These are phyloP conservation scores for Eremomyces bilateralis DNA, from an alignment of 495 filamentous ascomycete species.

Conservation along the genomic window DNA sequence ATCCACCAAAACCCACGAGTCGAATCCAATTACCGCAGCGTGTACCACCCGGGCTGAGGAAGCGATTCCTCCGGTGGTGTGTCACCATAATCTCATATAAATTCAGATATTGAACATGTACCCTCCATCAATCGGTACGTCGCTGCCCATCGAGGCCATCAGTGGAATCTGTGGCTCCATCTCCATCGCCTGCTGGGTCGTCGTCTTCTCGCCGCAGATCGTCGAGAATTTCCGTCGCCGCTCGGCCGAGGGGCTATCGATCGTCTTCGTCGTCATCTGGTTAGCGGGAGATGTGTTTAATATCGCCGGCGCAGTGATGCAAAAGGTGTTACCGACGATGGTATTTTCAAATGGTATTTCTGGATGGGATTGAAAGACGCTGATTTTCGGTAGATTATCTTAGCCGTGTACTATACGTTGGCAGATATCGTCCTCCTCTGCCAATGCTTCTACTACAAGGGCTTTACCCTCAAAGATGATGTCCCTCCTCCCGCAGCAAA, in stretches of 20 bases:
- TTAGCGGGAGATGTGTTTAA: conserved; percentile 90
- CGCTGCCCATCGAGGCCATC: conserved; percentile 66
- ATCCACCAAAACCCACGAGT: too few species aligned
- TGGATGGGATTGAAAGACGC: neutral
- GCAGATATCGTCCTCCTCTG: conserved; percentile 72
- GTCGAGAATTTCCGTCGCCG: conserved; percentile 77
- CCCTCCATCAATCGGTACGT: conserved; percentile 38
- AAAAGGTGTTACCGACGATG: conserved; percentile 92
- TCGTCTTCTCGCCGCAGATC: conserved; percentile 94
- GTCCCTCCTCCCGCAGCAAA: conserved; percentile 1
- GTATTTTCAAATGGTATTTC: conserved; percentile 9
- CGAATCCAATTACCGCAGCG: too few species aligned
- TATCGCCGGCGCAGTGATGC: conserved; percentile 76
- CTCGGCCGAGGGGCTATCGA: conserved; percentile 73
- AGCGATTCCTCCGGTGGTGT: too few species aligned
- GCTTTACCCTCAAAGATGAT: conserved; percentile 48
- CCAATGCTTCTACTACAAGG: conserved; percentile 88
- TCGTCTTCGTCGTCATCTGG: conserved; percentile 83
- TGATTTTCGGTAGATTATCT: conserved; percentile 32
- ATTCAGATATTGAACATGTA: too few species aligned
- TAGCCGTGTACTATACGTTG: conserved; percentile 87
- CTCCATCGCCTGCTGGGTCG: conserved; percentile 92
- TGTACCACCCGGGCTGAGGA: too few species aligned
- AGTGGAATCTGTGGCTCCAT: conserved; percentile 86
- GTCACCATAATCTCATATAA: too few species aligned